These are phyloP conservation scores for Diaporthe vexans DNA, from an alignment of 2,329 filamentous ascomycete genomes.

Conservation along the genomic window DNA sequence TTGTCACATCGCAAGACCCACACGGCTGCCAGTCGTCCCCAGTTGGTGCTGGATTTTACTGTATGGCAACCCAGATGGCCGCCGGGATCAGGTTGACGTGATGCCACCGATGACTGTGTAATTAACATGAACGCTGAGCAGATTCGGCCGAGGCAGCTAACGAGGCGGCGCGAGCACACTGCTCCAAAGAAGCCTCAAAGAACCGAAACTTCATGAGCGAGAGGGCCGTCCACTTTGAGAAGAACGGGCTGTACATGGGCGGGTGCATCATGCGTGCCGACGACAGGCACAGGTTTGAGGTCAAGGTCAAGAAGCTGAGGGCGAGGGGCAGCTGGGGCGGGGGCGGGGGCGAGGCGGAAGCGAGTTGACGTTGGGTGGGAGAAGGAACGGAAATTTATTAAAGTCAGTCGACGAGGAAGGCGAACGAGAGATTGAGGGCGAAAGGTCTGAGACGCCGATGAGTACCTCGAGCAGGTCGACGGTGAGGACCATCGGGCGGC, in stretches of 20 bases:
- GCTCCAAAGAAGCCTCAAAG: conserved; percentile 35
- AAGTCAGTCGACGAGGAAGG: conserved; percentile 29
- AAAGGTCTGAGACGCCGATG: conserved; percentile 28
- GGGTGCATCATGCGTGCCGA: conserved; percentile 32
- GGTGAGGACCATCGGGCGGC: conserved; percentile 24
- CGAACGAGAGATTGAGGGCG: background rate
- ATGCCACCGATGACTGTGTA: too few species aligned
- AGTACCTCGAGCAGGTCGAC: conserved; percentile 8
- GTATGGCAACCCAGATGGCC: background rate
- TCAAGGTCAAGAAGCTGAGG: conserved; percentile 34
- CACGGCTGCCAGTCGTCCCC: conserved; percentile 29
- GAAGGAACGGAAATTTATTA: conserved; percentile 20
- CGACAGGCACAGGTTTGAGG: conserved; percentile 40
- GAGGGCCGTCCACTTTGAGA: conserved; percentile 35
- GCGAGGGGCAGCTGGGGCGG: conserved; percentile 33
- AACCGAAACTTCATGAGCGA: conserved; percentile 5
- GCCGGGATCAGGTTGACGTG: too few species aligned
- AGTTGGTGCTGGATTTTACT: conserved; percentile 35
- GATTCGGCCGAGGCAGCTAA: conserved; percentile 39
- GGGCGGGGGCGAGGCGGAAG: conserved; percentile 16
- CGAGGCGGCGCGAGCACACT: conserved; percentile 36
- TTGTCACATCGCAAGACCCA: conserved; percentile 20
- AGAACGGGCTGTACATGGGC: conserved; percentile 39
- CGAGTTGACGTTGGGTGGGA: background rate
- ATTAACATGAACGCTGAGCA: background rate